These are phyloP conservation scores for Conticribra guillardii DNA, from an alignment of 108 stramenopile genomes.

Conservation along the genomic window DNA sequence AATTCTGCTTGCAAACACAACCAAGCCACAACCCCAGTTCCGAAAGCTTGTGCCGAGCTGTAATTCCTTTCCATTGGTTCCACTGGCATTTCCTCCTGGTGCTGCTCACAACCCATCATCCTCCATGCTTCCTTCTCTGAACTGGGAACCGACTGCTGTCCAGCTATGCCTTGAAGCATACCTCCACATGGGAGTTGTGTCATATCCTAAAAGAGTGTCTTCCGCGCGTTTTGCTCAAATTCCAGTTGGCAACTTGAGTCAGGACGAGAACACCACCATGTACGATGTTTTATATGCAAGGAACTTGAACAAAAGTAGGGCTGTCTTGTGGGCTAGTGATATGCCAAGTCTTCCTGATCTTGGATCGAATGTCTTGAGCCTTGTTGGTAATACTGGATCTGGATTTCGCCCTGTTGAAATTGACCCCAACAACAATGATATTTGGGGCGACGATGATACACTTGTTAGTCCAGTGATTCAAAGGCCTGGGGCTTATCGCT, in stretches of 20 bases:
- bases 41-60: conserved; percentile 76
- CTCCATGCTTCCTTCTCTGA: conserved; percentile 81
- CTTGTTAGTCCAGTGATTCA: conserved; percentile 80
- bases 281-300: conserved; percentile 88
- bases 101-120: conserved; percentile 82
- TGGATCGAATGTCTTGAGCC: conserved; percentile 63
- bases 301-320: conserved; percentile 75
- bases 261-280: conserved; percentile 75
- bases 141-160: conserved; percentile 92
- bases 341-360: conserved; percentile 87
- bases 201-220: conserved; percentile 83
- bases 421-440: conserved; percentile 53
- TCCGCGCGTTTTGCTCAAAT: conserved; percentile 88
- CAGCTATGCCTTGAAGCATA: conserved; percentile 82
- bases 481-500: conserved; percentile 89
- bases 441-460: conserved; percentile 87
- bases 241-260: conserved; percentile 92
- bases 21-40: conserved; percentile 56
- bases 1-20: conserved; percentile 75
- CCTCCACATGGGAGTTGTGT: conserved; percentile 79
- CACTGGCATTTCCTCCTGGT: conserved; percentile 83
- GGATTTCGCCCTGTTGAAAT: conserved; percentile 32
- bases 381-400: conserved; percentile 48
- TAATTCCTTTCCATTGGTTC: conserved; percentile 84
- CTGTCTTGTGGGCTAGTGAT: conserved; percentile 94